Percentiles rank a stretch among this genome's conserved stretches.
Evolutionary conservation across 2,329 filamentous ascomycete genomes (phyloP).

Genomic region (Sporothrix humicola): DNA sequence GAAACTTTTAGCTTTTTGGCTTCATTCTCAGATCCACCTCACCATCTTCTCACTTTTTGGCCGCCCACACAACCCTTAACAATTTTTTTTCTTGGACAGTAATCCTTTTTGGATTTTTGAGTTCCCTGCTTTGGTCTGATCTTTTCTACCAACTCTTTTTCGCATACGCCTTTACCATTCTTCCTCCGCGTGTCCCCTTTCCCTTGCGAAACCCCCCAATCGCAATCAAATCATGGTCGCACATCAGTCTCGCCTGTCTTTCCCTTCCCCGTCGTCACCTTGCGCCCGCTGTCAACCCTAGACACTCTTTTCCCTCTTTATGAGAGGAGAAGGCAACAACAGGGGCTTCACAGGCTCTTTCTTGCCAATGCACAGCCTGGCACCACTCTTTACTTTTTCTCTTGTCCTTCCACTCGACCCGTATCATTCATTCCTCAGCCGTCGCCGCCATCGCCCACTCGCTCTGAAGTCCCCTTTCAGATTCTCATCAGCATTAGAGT

Average conservation of each 20-base stretch:
- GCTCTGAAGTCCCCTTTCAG: too few species aligned
- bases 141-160: neutral
- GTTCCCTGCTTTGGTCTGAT: constrained; percentile 1
- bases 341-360: neutral
- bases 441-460: too few species aligned
- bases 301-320: neutral
- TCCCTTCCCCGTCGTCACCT: constrained; percentile 22
- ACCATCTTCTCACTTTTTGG: constrained; percentile 5
- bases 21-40: constrained; percentile 12
- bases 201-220: neutral
- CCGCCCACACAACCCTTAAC: neutral
- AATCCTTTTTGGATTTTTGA: neutral
- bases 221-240: constrained; percentile 26
- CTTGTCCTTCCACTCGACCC: too few species aligned
- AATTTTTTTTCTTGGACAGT: too few species aligned
- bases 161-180: neutral
- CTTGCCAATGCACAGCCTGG: neutral
- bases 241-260: constrained; percentile 28
- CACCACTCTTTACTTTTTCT: neutral
- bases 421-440: neutral
- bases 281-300: neutral
- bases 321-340: neutral
- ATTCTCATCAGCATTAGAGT: too few species aligned
- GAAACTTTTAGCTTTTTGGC: neutral
- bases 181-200: neutral